A percentile compares a stretch with the other conserved stretches of the same genome.
Conservation (phyloP, 306 rosid genomes). For the Cucumis hystrix region DNA sequence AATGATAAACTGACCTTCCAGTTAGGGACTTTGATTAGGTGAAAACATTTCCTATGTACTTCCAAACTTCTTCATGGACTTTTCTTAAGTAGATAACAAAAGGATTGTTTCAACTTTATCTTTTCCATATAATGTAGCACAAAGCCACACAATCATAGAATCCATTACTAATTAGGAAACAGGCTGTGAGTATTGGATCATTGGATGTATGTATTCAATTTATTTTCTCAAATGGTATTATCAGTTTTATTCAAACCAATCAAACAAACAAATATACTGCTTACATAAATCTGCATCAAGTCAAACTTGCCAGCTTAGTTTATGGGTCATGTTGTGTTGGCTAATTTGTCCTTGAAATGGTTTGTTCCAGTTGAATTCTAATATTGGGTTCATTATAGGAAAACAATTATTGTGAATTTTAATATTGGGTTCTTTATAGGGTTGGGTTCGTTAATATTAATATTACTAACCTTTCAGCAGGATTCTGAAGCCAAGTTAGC, state of each 20-base stretch:
- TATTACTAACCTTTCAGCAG: slow-evolving; percentile 33
- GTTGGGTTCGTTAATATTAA: not conserved
- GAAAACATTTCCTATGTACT: not conserved
- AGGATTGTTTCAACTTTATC: not conserved
- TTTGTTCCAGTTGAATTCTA: not conserved
- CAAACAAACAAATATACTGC: not conserved
- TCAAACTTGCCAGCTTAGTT: not conserved
- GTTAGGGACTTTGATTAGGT: not conserved
- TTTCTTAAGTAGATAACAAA: too few relatives aligned
- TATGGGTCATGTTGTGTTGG: not conserved
- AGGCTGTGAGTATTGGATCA: not conserved
- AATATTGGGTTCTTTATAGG: not conserved
- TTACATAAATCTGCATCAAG: not conserved
- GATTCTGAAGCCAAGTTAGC: slow-evolving; percentile 36
- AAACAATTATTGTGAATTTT: not conserved
- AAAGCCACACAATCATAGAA: not conserved
- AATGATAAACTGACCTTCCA: not conserved
- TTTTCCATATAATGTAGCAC: not conserved
- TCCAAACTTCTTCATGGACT: too few relatives aligned
- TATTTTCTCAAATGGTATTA: not conserved
- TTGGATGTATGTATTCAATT: not conserved
- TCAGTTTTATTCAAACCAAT: not conserved
- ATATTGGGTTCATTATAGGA: not conserved
- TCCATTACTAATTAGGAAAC: not conserved
- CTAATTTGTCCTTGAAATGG: not conserved